phyloP scores from a whole-genome alignment of 1,139 yeast genomes.

The Yamadazyma sp. region DNA sequence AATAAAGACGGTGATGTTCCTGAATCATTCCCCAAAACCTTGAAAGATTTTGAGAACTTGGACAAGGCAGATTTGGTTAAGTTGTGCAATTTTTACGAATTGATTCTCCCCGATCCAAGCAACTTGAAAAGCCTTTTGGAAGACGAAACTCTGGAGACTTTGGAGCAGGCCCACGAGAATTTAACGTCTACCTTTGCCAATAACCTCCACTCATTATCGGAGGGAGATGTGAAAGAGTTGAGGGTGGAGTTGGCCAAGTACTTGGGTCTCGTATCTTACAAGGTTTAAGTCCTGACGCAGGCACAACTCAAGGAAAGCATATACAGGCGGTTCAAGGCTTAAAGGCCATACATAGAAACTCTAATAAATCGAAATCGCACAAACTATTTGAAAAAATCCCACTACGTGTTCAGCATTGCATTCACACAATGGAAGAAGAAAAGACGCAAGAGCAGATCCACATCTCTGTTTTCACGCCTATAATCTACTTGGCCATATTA shows the following conservation, averaged over 20 bases:
- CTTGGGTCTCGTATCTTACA: slow-evolving; percentile 43
- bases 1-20: slow-evolving; percentile 77
- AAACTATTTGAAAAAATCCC: neutral
- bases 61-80: slow-evolving; percentile 44
- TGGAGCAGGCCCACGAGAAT: slow-evolving; percentile 36
- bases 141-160: slow-evolving; percentile 31
- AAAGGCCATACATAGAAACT: neutral
- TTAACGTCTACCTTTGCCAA: slow-evolving; percentile 36
- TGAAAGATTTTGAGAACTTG: slow-evolving; percentile 52
- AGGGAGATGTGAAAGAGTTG: slow-evolving; percentile 45
- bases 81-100: slow-evolving; percentile 69
- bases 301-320: no score
- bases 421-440: slow-evolving; percentile 28
- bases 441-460: slow-evolving; percentile 27
- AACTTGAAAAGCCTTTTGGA: slow-evolving; percentile 46
- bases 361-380: no score
- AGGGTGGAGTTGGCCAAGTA: slow-evolving; percentile 67
- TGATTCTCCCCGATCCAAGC: slow-evolving; percentile 53
- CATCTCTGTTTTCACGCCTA: slow-evolving; percentile 83
- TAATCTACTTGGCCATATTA: slow-evolving; percentile 73
- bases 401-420: slow-evolving; percentile 4
- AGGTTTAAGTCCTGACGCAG: no score
- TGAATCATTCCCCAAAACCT: slow-evolving; percentile 58
- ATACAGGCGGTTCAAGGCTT: no score
- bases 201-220: slow-evolving; percentile 28